Percentiles rank a stretch among this genome's conserved stretches.
phyloP scores from a whole-genome alignment of 2,329 filamentous ascomycete genomes.

The Amauroascus niger region DNA sequence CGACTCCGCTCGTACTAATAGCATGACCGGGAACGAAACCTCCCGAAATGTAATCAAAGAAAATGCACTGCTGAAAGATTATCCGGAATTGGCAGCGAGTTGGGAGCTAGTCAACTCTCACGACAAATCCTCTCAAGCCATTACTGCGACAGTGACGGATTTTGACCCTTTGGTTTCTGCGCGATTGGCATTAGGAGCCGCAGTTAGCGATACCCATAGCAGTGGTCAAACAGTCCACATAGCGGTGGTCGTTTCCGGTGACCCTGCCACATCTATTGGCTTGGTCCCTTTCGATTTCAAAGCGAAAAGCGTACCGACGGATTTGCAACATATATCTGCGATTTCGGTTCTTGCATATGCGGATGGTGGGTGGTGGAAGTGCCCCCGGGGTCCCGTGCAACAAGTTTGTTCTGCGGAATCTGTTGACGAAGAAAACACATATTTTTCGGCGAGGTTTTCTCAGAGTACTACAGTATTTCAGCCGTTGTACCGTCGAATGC shows the following conservation, averaged over 20 bases:
- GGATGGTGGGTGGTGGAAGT: slow-evolving; percentile 42
- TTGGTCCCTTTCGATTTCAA: slow-evolving; percentile 29
- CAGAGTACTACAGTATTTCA: slow-evolving; percentile 42
- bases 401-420: slow-evolving; percentile 45
- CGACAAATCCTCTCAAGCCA: slow-evolving; percentile 27
- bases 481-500: slow-evolving; percentile 29
- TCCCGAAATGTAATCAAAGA: slow-evolving; percentile 14
- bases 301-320: slow-evolving; percentile 17
- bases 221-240: slow-evolving; percentile 28
- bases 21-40: not conserved
- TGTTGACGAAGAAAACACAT: slow-evolving; percentile 33
- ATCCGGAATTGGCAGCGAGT: slow-evolving; percentile 31
- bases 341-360: slow-evolving; percentile 34
- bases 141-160: slow-evolving; percentile 23
- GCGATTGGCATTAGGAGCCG: slow-evolving; percentile 43
- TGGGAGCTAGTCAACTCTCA: slow-evolving; percentile 24
- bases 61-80: slow-evolving; percentile 22
- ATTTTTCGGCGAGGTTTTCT: slow-evolving; percentile 44
- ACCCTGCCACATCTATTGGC: slow-evolving; percentile 40
- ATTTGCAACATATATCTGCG: slow-evolving; percentile 26
- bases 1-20: not conserved
- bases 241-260: slow-evolving; percentile 34
- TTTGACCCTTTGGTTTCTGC: slow-evolving; percentile 31
- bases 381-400: slow-evolving; percentile 42
- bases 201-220: slow-evolving; percentile 28